These are phyloP conservation scores for Bipolaris oryzae DNA, from an alignment of 2,329 filamentous ascomycete genomes.

Conservation along the genomic window DNA sequence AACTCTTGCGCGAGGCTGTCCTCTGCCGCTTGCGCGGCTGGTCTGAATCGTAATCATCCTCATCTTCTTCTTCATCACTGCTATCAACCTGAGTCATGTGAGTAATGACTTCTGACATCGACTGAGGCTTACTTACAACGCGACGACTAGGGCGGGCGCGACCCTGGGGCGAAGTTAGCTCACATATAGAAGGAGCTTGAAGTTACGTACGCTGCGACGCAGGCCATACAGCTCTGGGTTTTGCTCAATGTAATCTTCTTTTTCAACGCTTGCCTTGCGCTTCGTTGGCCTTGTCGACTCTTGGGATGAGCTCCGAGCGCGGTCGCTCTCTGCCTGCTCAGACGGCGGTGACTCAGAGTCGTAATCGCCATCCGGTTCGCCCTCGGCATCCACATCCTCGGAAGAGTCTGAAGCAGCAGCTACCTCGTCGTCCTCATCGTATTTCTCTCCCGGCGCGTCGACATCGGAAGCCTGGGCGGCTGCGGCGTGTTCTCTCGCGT, in stretches of 20 bases:
- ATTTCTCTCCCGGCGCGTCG: conserved; percentile 50
- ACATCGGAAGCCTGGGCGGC: conserved; percentile 46
- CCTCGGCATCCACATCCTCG: conserved; percentile 57
- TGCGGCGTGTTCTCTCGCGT: conserved; percentile 65
- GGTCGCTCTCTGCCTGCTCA: conserved; percentile 53
- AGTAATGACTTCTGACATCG: conserved; percentile 22
- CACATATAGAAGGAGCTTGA: conserved; percentile 9
- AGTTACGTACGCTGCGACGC: conserved; percentile 78
- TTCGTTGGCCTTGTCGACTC: conserved; percentile 71
- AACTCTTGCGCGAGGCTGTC: conserved; percentile 68
- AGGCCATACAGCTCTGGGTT: conserved; percentile 96
- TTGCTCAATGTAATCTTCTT: conserved; percentile 84
- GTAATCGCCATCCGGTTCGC: conserved; percentile 70
- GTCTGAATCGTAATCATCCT: conserved; percentile 72
- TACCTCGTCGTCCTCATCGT: conserved; percentile 53
- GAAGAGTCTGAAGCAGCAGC: conserved; percentile 55
- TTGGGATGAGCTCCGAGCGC: conserved; percentile 70
- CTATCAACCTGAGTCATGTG: conserved; percentile 60
- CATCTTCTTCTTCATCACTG: conserved; percentile 69
- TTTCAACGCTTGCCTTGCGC: conserved; percentile 68
- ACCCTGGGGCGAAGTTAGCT: conserved; percentile 54
- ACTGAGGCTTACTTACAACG: conserved; percentile 56
- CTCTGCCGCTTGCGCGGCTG: conserved; percentile 68
- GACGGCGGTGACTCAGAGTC: conserved; percentile 66
- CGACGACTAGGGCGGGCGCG: conserved; percentile 67